Percentiles rank a stretch among this genome's conserved stretches.
These are phyloP conservation scores for Acorus gramineus DNA, from an alignment of 106 monocot species.

Conservation along the genomic window DNA sequence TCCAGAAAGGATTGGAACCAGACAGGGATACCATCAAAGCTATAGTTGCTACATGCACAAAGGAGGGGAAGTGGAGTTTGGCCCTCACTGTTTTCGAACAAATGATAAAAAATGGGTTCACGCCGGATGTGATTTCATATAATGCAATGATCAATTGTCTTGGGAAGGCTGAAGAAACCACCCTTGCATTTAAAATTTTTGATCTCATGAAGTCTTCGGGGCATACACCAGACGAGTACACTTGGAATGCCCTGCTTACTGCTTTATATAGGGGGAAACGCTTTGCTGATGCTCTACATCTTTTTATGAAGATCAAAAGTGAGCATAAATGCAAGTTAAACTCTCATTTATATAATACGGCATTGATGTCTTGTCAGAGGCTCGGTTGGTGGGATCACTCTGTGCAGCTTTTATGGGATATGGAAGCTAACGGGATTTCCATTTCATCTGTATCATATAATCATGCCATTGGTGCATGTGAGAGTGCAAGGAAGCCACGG, in stretches of 20 bases:
- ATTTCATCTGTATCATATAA: constrained; percentile 62
- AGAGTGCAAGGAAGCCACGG: constrained; percentile 64
- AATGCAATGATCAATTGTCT: constrained; percentile 89
- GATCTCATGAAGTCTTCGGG: constrained; percentile 47
- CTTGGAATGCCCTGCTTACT: constrained; percentile 78
- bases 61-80: constrained; percentile 67
- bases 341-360: constrained; percentile 56
- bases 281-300: constrained; percentile 41
- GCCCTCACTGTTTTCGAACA: constrained; percentile 45
- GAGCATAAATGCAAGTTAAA: constrained; percentile 23
- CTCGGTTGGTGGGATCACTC: constrained; percentile 75
- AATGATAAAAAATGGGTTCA: constrained; percentile 52
- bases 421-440: constrained; percentile 63
- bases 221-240: constrained; percentile 59
- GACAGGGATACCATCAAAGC: constrained; percentile 81
- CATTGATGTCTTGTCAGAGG: constrained; percentile 70
- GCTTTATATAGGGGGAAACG: constrained; percentile 52
- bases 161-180: constrained; percentile 66
- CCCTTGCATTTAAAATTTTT: constrained; percentile 61
- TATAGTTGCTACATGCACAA: constrained; percentile 68
- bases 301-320: constrained; percentile 51
- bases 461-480: constrained; percentile 74
- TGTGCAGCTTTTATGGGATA: constrained; percentile 78
- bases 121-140: constrained; percentile 57
- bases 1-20: constrained; percentile 40